Base-by-base conservation (phyloP, 148 eudicot species). In the Euryodendron excelsum region DNA sequence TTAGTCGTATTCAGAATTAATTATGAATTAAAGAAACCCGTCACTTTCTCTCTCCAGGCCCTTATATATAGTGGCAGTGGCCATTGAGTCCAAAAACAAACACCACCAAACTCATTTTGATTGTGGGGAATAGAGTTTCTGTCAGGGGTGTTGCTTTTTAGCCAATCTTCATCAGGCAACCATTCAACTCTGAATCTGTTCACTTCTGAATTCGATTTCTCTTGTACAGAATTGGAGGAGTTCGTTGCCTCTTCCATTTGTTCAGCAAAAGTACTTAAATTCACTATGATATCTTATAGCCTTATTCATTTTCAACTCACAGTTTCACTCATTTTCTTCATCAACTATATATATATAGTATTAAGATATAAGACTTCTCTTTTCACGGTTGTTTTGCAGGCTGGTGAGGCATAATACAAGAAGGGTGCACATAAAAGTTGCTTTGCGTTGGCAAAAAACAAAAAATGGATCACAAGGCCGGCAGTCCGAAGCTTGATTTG, bases 401-500 rank as follows among this genome's bases (percentile, higher is more conserved):
- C 45, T 18, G 5, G 45, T 31, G 3, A 36, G 41, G 6, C 41
- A 15, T 18, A 64, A 60, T 11, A 23, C 64, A 25, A 60, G 66
- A 61, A 31, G 63, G 28, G 3, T 0, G 28, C 65, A 63, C 17
- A 17, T 5, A 33, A 64, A 11, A 23, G 23, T 21, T 36, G 45
- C 25, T 48, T 48, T 2, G 8, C 34, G 37, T n/a, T n/a, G n/a
- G n/a, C n/a, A 20, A 45, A 28, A 48, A 18, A 3, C 10, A 33
- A 1, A 58, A 18, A 34, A 74, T 58, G 66, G 28, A 59, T 17
- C 33, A 74, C 10, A 39, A 39, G 45, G 71, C 27, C 48, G 12
- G 20, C 27, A 48, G 59, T 27, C 66, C 55, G 11, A 82, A 82
- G 17, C 75, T 79, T 1, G 86, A 88, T 6, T 77, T 86, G 87